A percentile compares a stretch with the other conserved stretches of the same genome.
phyloP scores from a whole-genome alignment of 805 yeast species.

The Candida manassasensis region DNA sequence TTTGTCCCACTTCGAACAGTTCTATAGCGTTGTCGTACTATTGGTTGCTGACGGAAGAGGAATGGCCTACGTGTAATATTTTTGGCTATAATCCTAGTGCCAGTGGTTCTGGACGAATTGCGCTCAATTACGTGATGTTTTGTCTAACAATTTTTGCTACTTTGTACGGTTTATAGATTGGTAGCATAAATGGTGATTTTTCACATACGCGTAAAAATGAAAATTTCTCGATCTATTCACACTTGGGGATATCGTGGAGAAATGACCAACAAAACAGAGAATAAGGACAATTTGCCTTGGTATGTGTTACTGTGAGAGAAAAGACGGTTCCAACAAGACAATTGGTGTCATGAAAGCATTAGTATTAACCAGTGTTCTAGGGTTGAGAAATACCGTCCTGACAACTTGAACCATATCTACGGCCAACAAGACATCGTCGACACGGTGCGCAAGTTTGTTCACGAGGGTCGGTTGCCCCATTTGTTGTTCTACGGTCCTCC shows the following conservation, averaged over 20 bases:
- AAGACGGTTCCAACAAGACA: neutral
- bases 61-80: conserved; percentile 34
- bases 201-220: conserved; percentile 3
- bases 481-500: conserved; percentile 92
- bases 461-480: conserved; percentile 83
- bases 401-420: conserved; percentile 74
- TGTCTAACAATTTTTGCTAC: neutral
- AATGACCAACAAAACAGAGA: conserved; percentile 3
- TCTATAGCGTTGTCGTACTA: conserved; percentile 39
- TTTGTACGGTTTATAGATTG: conserved; percentile 6
- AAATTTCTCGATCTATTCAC: neutral
- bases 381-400: conserved; percentile 97
- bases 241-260: neutral
- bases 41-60: conserved; percentile 29
- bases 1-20: conserved; percentile 54
- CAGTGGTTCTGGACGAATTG: conserved; percentile 5
- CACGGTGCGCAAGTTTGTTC: conserved; percentile 80
- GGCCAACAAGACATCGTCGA: conserved; percentile 86
- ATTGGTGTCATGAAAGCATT: neutral
- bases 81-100: conserved; percentile 21
- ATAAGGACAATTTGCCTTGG: conserved; percentile 57
- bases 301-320: conserved; percentile 14
- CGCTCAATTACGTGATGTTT: conserved; percentile 14
- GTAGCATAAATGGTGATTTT: conserved; percentile 5
- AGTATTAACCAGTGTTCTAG: conserved; percentile 22